These are phyloP conservation scores for Nepenthes mirabilis DNA, from an alignment of 148 eudicot genomes.

Conservation along the genomic window DNA sequence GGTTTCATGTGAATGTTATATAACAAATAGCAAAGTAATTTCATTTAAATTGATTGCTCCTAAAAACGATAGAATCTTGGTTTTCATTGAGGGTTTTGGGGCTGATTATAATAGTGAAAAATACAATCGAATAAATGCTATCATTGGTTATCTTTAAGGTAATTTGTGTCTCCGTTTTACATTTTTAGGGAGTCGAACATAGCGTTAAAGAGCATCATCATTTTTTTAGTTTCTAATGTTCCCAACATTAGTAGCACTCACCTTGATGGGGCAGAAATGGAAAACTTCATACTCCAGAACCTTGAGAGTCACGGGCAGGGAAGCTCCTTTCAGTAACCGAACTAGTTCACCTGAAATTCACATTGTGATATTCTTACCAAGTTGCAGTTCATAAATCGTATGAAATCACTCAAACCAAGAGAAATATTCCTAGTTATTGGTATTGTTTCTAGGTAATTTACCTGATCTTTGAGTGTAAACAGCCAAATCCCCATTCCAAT, in stretches of 20 bases:
- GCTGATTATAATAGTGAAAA: too few species aligned
- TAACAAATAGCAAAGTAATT: too few species aligned
- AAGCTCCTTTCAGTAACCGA: conserved; percentile 50
- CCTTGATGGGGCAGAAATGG: conserved; percentile 82
- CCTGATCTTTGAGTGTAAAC: conserved; percentile 60
- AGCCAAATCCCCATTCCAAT: conserved; percentile 62
- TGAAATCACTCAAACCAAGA: background rate
- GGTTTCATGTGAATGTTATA: too few species aligned
- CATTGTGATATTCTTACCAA: background rate
- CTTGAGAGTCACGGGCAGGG: conserved; percentile 70
- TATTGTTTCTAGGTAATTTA: background rate
- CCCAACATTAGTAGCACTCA: conserved; percentile 10
- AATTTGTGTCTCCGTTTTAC: background rate
- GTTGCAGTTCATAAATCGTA: too few species aligned
- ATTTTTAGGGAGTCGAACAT: background rate
- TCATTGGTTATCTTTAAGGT: background rate
- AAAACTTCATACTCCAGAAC: conserved; percentile 82
- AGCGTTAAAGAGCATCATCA: background rate
- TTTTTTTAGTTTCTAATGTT: background rate
- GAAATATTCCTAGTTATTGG: background rate
- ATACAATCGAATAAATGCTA: too few species aligned
- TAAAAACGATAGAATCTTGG: too few species aligned
- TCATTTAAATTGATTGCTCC: too few species aligned
- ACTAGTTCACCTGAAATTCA: conserved; percentile 38
- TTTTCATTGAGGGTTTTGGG: too few species aligned